Conservation (phyloP, 2,329 filamentous ascomycete genomes). For the Fusarium secorum region DNA sequence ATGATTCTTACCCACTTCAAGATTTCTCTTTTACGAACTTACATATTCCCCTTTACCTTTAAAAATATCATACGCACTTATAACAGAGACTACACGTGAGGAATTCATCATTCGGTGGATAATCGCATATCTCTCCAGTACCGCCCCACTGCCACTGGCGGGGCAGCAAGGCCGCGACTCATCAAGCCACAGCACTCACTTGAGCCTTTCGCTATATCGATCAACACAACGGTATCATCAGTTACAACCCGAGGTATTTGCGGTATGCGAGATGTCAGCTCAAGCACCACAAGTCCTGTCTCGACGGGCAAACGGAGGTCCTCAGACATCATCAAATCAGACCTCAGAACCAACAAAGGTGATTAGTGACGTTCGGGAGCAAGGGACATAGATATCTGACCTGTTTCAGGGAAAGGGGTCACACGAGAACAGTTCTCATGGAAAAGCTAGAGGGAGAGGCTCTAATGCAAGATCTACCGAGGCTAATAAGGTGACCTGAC, state of each 20-base stretch:
- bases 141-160: constrained; percentile 40
- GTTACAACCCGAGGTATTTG: background rate
- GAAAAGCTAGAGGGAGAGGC: constrained; percentile 40
- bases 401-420: constrained; percentile 34
- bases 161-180: constrained; percentile 42
- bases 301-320: constrained; percentile 47
- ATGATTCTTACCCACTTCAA: background rate
- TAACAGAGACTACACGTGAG: constrained; percentile 19
- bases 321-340: constrained; percentile 37
- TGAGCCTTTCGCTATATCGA: constrained; percentile 24
- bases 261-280: constrained; percentile 50
- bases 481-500: constrained; percentile 40
- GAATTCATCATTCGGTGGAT: constrained; percentile 34
- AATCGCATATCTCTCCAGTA: constrained; percentile 42
- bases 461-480: constrained; percentile 43
- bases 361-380: constrained; percentile 21
- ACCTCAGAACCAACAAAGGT: constrained; percentile 43
- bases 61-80: background rate
- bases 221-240: constrained; percentile 26
- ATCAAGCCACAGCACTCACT: constrained; percentile 36
- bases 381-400: constrained; percentile 34
- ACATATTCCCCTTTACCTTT: background rate
- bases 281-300: constrained; percentile 48
- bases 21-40: background rate
- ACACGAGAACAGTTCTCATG: constrained; percentile 36